Conservation (phyloP, 2,329 filamentous ascomycete species). For the Alternaria ventricosa region DNA sequence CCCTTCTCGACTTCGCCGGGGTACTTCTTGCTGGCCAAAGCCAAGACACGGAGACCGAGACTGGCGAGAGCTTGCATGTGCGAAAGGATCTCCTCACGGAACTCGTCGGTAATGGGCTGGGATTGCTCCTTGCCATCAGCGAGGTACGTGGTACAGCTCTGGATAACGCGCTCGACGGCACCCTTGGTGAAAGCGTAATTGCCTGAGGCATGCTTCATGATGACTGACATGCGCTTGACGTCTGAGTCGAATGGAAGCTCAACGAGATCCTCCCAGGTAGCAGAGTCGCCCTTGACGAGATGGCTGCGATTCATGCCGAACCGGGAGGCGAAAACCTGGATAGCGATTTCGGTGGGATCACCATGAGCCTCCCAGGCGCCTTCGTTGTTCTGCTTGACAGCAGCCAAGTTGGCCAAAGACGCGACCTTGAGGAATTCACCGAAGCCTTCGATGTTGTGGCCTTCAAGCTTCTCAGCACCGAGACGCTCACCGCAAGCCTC, state of each 20-base stretch:
- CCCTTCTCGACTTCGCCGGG: conserved; percentile 50
- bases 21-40: conserved; percentile 63
- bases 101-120: conserved; percentile 58
- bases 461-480: conserved; percentile 28
- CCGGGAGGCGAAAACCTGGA: conserved; percentile 74
- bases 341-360: conserved; percentile 70
- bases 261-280: conserved; percentile 53
- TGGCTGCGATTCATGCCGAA: conserved; percentile 68
- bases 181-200: conserved; percentile 66
- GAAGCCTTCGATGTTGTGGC: conserved; percentile 28
- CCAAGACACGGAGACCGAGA: conserved; percentile 72
- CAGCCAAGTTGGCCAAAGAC: conserved; percentile 59
- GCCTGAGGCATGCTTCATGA: conserved; percentile 58
- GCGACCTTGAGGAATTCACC: conserved; percentile 45
- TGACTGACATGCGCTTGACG: conserved; percentile 78
- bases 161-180: conserved; percentile 72
- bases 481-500: conserved; percentile 18
- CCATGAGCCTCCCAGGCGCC: conserved; percentile 48
- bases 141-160: conserved; percentile 64
- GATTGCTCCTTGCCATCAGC: conserved; percentile 49
- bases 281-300: conserved; percentile 51
- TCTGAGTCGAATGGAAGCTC: conserved; percentile 78
- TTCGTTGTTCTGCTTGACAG: conserved; percentile 54
- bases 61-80: conserved; percentile 73
- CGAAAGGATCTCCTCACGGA: conserved; percentile 63